Evolutionary conservation across 169 alveolate genomes (phyloP).

Genomic region (Eimeria necatrix): DNA sequence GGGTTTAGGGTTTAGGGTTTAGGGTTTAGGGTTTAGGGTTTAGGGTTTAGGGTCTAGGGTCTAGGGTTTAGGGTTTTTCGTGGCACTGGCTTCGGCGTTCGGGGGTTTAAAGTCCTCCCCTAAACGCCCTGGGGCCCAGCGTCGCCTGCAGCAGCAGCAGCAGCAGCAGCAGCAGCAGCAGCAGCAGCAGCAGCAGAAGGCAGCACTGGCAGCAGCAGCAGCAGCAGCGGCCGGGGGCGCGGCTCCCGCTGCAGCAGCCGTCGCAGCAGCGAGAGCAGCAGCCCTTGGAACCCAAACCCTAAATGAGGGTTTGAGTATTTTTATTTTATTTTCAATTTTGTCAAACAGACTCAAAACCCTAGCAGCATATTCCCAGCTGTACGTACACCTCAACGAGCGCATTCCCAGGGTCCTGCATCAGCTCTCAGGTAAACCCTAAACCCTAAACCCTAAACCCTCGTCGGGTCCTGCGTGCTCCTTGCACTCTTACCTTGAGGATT

Average conservation of each 20-base stretch:
- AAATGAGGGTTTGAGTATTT: neutral
- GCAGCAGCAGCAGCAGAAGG: conserved; percentile 37
- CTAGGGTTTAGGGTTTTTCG: conserved; percentile 37
- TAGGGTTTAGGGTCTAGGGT: neutral
- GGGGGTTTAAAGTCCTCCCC: neutral
- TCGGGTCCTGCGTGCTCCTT: no score
- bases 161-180: conserved; percentile 19
- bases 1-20: conserved; percentile 3
- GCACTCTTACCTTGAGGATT: no score
- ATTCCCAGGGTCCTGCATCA: conserved; percentile 17
- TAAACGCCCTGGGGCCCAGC: neutral
- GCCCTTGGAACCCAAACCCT: neutral
- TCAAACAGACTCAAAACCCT: neutral
- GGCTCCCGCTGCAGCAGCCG: conserved; percentile 5
- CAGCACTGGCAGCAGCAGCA: conserved; percentile 9
- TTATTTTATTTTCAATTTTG: neutral
- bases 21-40: neutral
- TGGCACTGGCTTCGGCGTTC: neutral
- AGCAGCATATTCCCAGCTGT: conserved; percentile 10
- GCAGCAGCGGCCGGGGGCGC: neutral
- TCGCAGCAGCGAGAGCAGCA: conserved; percentile 48
- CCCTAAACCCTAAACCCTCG: neutral
- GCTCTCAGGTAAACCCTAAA: neutral
- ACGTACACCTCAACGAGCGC: neutral
- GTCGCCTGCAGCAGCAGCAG: neutral